Base-by-base conservation (phyloP, 78 protist species). In the Dictyostelium citrinum region DNA sequence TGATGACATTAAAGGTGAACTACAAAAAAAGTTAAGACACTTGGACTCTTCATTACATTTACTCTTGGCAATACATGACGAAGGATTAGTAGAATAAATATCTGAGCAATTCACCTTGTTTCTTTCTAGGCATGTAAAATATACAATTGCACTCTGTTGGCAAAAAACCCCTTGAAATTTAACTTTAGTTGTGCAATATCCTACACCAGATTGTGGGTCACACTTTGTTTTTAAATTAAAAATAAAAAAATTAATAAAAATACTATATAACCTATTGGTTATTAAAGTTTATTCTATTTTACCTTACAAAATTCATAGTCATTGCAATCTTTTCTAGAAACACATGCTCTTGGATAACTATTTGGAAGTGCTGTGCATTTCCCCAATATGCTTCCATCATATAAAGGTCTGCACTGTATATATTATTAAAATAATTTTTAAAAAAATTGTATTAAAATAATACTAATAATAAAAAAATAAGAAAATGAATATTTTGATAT, bases 131-230 rank as follows among this genome's bases (percentile, higher is more conserved):
- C 68, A 58, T 16, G 17, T 6, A n/a, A 14, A 14, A 20, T n/a
- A 58, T 58, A 58, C n/a, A 1, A 5, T 0, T 20, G 35, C 27
- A 31, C 35, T 9, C 5, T 35, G 7, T 80, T 27, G 33, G 35
- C 84, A 80, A 29, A 35, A 80, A 7, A 1, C 33, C 0, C 84
- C 84, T 58, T 24, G 3, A 22, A 58, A 58, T 55, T 10, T 2
- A 6, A 0, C 3, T 5, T 39, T 49, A 11, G 74, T 49, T 3
- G 84, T 9, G 7, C 84, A 80, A 80, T 80, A 80, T 3, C 84
- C 84, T 12, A 80, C 84, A 33, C 75, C 68, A 16, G 84, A 80
- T 22, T 58, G 24, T 7, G 61, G 1, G 20, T 80, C 84, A 58
- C 84, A 80, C 61, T 58, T 20, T 49, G 2, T 39, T 39, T 37